These are phyloP conservation scores for Samsoniella hepiali DNA, from an alignment of 2,329 filamentous ascomycete species.

Conservation along the genomic window DNA sequence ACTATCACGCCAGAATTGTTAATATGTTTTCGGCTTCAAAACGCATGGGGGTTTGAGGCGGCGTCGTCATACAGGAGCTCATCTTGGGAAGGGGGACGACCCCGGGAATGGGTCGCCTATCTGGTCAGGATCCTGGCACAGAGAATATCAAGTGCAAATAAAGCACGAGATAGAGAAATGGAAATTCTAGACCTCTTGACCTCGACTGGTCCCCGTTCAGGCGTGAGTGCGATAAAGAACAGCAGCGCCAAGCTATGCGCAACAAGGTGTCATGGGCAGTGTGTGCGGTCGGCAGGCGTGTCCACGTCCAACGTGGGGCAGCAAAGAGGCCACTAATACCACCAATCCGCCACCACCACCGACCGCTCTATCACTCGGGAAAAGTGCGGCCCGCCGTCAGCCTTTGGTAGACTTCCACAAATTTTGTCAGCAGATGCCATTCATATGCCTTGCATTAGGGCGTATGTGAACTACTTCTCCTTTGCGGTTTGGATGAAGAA, in stretches of 20 bases:
- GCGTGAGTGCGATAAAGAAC: conserved; percentile 3
- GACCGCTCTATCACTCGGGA: conserved; percentile 6
- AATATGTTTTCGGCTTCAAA: neutral
- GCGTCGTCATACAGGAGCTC: conserved; percentile 37
- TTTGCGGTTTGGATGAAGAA: too few relatives aligned
- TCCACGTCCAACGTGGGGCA: conserved; percentile 16
- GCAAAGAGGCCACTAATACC: conserved; percentile 13
- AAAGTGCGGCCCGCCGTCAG: conserved; percentile 14
- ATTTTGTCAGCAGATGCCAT: neutral
- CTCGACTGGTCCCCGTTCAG: neutral
- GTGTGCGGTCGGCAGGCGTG: conserved; percentile 8
- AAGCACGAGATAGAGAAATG: neutral
- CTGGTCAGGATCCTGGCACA: conserved; percentile 17
- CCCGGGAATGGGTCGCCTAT: conserved; percentile 31
- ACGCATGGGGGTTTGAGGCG: conserved; percentile 19
- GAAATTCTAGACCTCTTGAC: neutral
- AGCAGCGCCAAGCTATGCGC: conserved; percentile 16
- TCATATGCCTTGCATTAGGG: too few relatives aligned
- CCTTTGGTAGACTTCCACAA: neutral
- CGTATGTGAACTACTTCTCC: too few relatives aligned
- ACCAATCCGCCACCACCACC: neutral
- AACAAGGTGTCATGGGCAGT: conserved; percentile 11
- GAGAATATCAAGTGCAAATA: neutral
- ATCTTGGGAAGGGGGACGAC: conserved; percentile 34
- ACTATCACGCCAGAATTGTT: conserved; percentile 52